These are phyloP conservation scores for Selaginella tamariscina DNA, from an alignment of 75 land plant genomes.

Conservation along the genomic window DNA sequence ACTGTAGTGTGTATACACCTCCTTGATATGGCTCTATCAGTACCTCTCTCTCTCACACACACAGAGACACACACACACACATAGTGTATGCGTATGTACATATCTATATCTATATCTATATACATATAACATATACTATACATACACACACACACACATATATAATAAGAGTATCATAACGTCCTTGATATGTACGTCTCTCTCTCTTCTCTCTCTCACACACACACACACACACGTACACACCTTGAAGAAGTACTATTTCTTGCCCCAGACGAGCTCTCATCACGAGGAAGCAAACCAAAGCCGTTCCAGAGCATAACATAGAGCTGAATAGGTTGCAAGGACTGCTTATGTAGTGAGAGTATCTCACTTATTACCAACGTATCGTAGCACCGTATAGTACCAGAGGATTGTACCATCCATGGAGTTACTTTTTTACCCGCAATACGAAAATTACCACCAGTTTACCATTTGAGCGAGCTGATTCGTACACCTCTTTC, in stretches of 20 bases:
- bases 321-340: constrained; percentile 47
- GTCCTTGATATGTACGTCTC: too few relatives aligned
- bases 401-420: constrained; percentile 64
- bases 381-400: constrained; percentile 67
- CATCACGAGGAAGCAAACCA: background rate
- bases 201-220: background rate
- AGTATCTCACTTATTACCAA: constrained; percentile 73
- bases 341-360: constrained; percentile 62
- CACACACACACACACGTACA: background rate
- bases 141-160: too few relatives aligned
- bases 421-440: constrained; percentile 77
- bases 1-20: too few relatives aligned
- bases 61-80: too few relatives aligned
- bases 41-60: too few relatives aligned
- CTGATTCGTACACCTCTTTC: constrained; percentile 35
- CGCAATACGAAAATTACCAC: constrained; percentile 55
- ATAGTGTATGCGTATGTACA: too few relatives aligned
- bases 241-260: background rate
- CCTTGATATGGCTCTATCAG: too few relatives aligned
- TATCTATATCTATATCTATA: too few relatives aligned
- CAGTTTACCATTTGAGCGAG: constrained; percentile 33
- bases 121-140: too few relatives aligned
- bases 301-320: constrained; percentile 41
- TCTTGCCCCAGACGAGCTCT: background rate
- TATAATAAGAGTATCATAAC: too few relatives aligned